Evolutionary conservation across 208 protist genomes (phyloP).

Genomic region (Entamoeba histolytica): DNA sequence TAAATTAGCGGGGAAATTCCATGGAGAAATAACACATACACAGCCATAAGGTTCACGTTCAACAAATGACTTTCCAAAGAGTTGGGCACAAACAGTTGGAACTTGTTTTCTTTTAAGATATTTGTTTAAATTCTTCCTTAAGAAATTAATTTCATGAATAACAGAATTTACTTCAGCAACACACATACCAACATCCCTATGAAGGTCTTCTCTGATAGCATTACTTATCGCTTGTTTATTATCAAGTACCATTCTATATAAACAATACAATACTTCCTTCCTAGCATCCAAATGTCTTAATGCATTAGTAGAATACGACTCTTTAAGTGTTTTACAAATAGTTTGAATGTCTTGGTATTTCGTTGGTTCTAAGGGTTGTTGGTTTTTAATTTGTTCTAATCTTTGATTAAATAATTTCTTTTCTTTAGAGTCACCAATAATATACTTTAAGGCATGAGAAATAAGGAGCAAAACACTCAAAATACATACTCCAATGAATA

Average conservation of each 20-base stretch:
- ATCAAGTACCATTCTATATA: neutral
- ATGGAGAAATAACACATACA: slow-evolving; percentile 59
- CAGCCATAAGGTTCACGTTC: slow-evolving; percentile 9
- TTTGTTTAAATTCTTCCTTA: neutral
- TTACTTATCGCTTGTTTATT: neutral
- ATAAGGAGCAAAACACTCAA: neutral
- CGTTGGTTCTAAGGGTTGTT: neutral
- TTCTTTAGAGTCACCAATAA: neutral
- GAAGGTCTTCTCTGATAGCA: neutral
- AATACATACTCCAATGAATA: neutral
- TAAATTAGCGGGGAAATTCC: slow-evolving; percentile 64
- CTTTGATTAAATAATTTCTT: neutral
- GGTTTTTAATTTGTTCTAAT: neutral
- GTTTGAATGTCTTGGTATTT: neutral
- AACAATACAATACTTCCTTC: neutral
- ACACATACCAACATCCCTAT: neutral
- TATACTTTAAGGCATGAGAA: neutral
- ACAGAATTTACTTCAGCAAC: neutral
- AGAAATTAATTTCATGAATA: neutral
- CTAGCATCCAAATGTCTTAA: neutral
- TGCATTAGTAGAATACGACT: neutral
- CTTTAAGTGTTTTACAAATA: neutral
- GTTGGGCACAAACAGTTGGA: neutral
- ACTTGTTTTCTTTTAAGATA: neutral
- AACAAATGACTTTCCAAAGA: neutral